Evolutionary conservation across 192 early-diverging fungal genomes (phyloP).

Genomic region (Dissophora ornata): DNA sequence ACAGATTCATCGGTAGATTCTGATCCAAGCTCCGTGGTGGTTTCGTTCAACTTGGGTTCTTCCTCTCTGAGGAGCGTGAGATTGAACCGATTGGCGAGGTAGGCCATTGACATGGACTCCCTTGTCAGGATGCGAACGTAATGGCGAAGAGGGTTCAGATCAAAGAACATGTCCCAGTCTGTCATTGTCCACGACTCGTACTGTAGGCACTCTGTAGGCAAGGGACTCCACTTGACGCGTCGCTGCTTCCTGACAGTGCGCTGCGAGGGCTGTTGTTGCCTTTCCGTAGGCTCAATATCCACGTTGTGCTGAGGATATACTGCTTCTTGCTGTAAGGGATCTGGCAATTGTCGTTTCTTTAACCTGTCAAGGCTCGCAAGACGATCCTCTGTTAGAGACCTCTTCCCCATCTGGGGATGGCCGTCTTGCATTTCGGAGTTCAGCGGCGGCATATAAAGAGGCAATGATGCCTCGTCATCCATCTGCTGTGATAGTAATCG

Average conservation of each 20-base stretch:
- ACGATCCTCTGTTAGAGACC: not conserved
- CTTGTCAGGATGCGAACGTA: slow-evolving; percentile 56
- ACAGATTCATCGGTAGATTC: not conserved
- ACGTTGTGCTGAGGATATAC: not conserved
- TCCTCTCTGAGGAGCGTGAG: slow-evolving; percentile 26
- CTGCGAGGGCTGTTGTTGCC: not conserved
- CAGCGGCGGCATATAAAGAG: slow-evolving; percentile 16
- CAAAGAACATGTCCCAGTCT: slow-evolving; percentile 66
- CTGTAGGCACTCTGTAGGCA: slow-evolving; percentile 64
- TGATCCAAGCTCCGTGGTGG: not conserved
- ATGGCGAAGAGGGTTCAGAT: slow-evolving; percentile 52
- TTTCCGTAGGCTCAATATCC: not conserved
- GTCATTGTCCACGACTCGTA: slow-evolving; percentile 65
- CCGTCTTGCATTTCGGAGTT: not conserved
- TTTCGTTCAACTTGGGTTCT: not conserved
- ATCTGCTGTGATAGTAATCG: not conserved
- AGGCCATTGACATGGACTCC: slow-evolving; percentile 44
- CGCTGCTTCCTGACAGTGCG: not conserved
- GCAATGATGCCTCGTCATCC: slow-evolving; percentile 13
- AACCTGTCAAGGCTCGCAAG: not conserved
- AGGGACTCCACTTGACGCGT: slow-evolving; percentile 21
- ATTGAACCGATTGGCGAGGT: slow-evolving; percentile 23
- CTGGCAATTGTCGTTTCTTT: not conserved
- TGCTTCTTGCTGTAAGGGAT: not conserved
- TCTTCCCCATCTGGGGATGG: not conserved